Percentiles rank a stretch among this genome's conserved stretches.
phyloP scores from a whole-genome alignment of 257 asterid species.

The Sherardia arvensis region DNA sequence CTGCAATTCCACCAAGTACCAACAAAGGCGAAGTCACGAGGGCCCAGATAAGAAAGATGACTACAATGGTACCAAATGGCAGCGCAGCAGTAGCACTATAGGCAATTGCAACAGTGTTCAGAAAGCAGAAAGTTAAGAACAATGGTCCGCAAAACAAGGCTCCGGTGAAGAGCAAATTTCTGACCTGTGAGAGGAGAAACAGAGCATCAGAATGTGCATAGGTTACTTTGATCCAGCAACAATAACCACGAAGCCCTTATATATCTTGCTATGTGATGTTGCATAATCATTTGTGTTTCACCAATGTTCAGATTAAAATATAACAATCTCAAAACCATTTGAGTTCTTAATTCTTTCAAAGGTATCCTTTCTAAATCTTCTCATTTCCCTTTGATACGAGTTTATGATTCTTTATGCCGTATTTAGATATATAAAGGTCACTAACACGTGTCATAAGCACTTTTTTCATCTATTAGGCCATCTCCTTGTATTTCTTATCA shows the following conservation, averaged over 20 bases:
- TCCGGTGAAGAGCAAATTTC: conserved; percentile 35
- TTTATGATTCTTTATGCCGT: neutral
- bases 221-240: neutral
- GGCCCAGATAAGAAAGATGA: conserved; percentile 38
- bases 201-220: neutral
- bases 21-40: conserved; percentile 41
- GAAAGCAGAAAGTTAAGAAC: conserved; percentile 33
- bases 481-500: too few species aligned
- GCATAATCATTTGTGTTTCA: neutral
- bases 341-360: neutral
- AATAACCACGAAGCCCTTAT: neutral
- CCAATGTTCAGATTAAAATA: neutral
- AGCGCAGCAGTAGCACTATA: conserved; percentile 41
- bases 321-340: neutral
- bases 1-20: conserved; percentile 39
- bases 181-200: conserved; percentile 22
- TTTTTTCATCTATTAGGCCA: neutral
- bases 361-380: neutral
- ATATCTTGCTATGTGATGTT: neutral
- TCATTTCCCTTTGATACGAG: neutral
- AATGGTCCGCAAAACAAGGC: conserved; percentile 38
- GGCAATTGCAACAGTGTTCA: conserved; percentile 37
- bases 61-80: conserved; percentile 44
- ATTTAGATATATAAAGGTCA: neutral
- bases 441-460: neutral